These are phyloP conservation scores for Russula vinacea DNA, from an alignment of 768 basidiomycete genomes.

Conservation along the genomic window DNA sequence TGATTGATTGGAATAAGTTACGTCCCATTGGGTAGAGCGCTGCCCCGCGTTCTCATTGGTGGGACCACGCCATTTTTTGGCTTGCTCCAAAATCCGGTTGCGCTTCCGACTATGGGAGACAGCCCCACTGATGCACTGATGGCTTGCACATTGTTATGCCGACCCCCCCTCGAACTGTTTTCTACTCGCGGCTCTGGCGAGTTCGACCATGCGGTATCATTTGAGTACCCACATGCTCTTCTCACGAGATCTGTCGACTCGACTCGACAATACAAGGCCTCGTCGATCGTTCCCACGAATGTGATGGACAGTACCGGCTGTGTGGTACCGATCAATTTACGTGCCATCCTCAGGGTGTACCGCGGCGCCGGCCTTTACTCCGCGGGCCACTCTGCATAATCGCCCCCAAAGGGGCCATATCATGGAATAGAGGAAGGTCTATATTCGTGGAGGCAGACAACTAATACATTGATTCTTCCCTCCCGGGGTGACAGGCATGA, in stretches of 20 bases:
- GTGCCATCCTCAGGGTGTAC: slow-evolving; percentile 8
- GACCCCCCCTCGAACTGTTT: background rate
- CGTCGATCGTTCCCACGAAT: slow-evolving; percentile 27
- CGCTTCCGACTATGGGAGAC: background rate
- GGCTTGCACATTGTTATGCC: background rate
- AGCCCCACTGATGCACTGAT: slow-evolving; percentile 5
- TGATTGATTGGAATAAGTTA: background rate
- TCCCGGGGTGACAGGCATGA: slow-evolving; percentile 15
- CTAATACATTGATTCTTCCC: slow-evolving; percentile 27
- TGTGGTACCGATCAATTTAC: slow-evolving; percentile 27
- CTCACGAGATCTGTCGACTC: slow-evolving; percentile 14
- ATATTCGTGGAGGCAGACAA: slow-evolving; percentile 17
- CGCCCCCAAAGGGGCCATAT: background rate
- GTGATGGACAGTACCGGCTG: slow-evolving; percentile 13
- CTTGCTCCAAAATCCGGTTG: background rate
- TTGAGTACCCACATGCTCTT: background rate
- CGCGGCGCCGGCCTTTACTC: slow-evolving; percentile 13
- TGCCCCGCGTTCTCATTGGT: background rate
- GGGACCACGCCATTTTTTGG: too few relatives aligned
- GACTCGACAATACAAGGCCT: slow-evolving; percentile 10
- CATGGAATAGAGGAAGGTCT: slow-evolving; percentile 9
- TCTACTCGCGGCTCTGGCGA: background rate
- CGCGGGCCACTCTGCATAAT: slow-evolving; percentile 3
- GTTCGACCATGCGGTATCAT: background rate
- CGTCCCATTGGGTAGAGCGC: background rate